Conservation (phyloP, 2,329 filamentous ascomycete genomes). For the Fusarium algeriense region DNA sequence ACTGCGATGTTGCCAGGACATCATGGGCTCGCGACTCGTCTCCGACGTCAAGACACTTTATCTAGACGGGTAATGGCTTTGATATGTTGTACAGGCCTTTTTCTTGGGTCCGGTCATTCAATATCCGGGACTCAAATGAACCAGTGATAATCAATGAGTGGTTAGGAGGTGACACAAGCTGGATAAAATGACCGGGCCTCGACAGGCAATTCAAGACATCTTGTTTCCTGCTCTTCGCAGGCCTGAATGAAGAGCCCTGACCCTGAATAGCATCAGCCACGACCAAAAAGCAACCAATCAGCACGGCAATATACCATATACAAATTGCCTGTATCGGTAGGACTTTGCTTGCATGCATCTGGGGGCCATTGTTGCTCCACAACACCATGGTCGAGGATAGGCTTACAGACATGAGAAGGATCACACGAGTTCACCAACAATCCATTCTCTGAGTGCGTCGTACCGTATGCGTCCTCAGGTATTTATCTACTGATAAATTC, state of each 20-base stretch:
- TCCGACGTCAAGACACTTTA: constrained; percentile 11
- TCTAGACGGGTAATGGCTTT: constrained; percentile 10
- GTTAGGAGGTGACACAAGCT: constrained; percentile 27
- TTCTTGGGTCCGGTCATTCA: not conserved
- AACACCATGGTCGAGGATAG: constrained; percentile 20
- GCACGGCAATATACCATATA: not conserved
- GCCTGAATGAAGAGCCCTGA: constrained; percentile 26
- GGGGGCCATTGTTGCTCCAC: constrained; percentile 29
- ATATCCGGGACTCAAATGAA: not conserved
- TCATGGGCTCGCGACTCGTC: not conserved
- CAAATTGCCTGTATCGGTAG: constrained; percentile 18
- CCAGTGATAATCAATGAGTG: not conserved
- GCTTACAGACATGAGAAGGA: constrained; percentile 22
- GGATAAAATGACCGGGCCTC: constrained; percentile 23
- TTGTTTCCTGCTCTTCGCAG: constrained; percentile 9
- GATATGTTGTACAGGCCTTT: constrained; percentile 10
- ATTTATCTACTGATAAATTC: constrained; percentile 35
- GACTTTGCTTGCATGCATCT: constrained; percentile 37
- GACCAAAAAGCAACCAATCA: constrained; percentile 20
- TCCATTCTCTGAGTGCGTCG: constrained; percentile 11
- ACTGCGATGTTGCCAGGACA: constrained; percentile 16
- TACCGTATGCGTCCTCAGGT: constrained; percentile 30
- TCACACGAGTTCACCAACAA: constrained; percentile 11
- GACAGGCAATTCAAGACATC: constrained; percentile 19
- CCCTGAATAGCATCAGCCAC: constrained; percentile 32